Conservation (phyloP, 2,329 filamentous ascomycete genomes). For the Endothia cerciana region DNA sequence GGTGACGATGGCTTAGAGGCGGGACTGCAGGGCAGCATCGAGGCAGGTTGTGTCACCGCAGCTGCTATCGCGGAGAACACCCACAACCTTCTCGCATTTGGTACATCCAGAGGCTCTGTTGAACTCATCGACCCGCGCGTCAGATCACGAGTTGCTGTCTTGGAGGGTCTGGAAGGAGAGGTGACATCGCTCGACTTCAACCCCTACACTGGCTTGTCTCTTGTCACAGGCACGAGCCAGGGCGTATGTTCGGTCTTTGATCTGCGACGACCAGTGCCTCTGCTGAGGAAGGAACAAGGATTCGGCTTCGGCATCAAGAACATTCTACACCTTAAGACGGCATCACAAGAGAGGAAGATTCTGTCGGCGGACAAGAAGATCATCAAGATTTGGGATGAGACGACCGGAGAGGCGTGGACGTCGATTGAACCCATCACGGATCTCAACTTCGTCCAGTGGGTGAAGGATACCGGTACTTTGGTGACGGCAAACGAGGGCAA, state of each 20-base stretch:
- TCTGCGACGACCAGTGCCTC: slow-evolving; percentile 80
- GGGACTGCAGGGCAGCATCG: slow-evolving; percentile 83
- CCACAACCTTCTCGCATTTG: slow-evolving; percentile 90
- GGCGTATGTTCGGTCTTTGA: slow-evolving; percentile 92
- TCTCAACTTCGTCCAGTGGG: slow-evolving; percentile 92
- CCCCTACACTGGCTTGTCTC: slow-evolving; percentile 73
- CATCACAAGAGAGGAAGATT: slow-evolving; percentile 81
- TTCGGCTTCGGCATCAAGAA: slow-evolving; percentile 93
- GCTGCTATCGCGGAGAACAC: slow-evolving; percentile 85
- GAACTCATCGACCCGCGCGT: slow-evolving; percentile 95
- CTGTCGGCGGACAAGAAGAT: slow-evolving; percentile 92
- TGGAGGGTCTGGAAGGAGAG: slow-evolving; percentile 70
- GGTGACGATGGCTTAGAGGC: slow-evolving; percentile 75
- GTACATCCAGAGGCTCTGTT: slow-evolving; percentile 91
- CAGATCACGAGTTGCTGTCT: slow-evolving; percentile 76
- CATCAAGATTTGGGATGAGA: slow-evolving; percentile 94
- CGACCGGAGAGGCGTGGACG: slow-evolving; percentile 82
- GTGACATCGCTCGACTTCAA: slow-evolving; percentile 89
- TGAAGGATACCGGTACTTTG: slow-evolving; percentile 90
- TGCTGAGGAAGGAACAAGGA: slow-evolving; percentile 92
- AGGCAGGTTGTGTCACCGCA: slow-evolving; percentile 83
- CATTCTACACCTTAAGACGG: slow-evolving; percentile 71
- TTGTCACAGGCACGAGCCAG: slow-evolving; percentile 85
- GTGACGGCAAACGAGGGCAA: slow-evolving; percentile 96
- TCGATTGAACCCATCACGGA: slow-evolving; percentile 94